phyloP scores from a whole-genome alignment of 345 rosid genomes.

The Camelina neglecta region DNA sequence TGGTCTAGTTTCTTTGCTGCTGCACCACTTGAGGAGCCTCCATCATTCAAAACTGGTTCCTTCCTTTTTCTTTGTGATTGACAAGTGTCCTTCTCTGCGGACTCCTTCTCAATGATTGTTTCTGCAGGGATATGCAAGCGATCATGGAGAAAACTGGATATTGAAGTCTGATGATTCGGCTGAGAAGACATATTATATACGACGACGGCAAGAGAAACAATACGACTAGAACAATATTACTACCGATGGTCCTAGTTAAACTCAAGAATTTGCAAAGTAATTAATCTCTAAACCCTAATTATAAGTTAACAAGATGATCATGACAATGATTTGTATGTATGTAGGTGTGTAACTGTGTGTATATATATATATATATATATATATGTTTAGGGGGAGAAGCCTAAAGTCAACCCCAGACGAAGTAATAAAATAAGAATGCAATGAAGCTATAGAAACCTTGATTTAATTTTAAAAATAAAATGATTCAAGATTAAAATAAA shows the following conservation, averaged over 20 bases:
- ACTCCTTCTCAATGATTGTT: constrained; percentile 8
- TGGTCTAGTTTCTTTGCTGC: constrained; percentile 44
- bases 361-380: neutral
- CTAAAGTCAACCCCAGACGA: constrained; percentile 37
- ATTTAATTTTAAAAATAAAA: constrained; percentile 2
- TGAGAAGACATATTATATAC: constrained; percentile 24
- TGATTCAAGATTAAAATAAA: constrained; percentile 5
- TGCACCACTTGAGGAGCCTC: constrained; percentile 32
- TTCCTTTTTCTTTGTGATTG: constrained; percentile 32
- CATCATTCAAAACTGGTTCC: constrained; percentile 22
- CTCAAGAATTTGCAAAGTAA: neutral
- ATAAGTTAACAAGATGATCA: constrained; percentile 23
- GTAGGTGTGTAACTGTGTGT: neutral
- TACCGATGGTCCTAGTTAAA: neutral
- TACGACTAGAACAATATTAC: too few species aligned
- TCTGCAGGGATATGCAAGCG: constrained; percentile 43
- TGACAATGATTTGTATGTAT: neutral
- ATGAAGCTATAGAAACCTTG: constrained; percentile 5
- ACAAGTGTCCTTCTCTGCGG: constrained; percentile 24
- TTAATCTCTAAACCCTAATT: constrained; percentile 41
- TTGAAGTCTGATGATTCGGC: constrained; percentile 34
- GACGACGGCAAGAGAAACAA: neutral
- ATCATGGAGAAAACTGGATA: constrained; percentile 32
- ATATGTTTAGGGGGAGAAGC: constrained; percentile 14
- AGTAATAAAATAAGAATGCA: constrained; percentile 28